phyloP scores from a whole-genome alignment of 2,329 filamentous ascomycete genomes.

The Cladophialophora psammophila region DNA sequence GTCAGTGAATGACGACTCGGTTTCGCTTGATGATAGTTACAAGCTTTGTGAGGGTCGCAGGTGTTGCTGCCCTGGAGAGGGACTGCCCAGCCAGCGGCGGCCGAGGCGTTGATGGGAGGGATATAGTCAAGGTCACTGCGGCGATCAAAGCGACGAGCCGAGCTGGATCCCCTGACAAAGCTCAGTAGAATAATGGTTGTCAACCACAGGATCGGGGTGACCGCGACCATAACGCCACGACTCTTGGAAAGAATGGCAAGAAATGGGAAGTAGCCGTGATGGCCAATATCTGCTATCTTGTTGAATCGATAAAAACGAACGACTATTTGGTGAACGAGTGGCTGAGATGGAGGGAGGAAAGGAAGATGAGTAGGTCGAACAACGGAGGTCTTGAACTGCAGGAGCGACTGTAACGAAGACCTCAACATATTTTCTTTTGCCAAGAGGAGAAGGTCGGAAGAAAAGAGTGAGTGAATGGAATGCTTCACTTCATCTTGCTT shows the following conservation, averaged over 20 bases:
- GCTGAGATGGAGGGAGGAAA: slow-evolving; percentile 21
- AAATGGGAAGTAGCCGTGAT: slow-evolving; percentile 16
- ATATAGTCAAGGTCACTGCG: slow-evolving; percentile 30
- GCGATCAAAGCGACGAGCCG: slow-evolving; percentile 27
- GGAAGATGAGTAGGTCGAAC: slow-evolving; percentile 17
- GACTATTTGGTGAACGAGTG: slow-evolving; percentile 23
- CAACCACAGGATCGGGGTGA: slow-evolving; percentile 21
- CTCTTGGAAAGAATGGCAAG: slow-evolving; percentile 35
- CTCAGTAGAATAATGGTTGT: slow-evolving; percentile 19
- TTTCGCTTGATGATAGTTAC: slow-evolving; percentile 19
- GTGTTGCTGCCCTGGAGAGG: slow-evolving; percentile 36
- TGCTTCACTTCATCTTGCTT: neutral
- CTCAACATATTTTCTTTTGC: slow-evolving; percentile 1
- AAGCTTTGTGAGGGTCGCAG: slow-evolving; percentile 27
- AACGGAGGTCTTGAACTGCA: slow-evolving; percentile 11
- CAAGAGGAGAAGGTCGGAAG: neutral
- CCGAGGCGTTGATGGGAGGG: slow-evolving; percentile 30
- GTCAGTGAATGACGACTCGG: slow-evolving; percentile 6
- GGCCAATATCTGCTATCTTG: slow-evolving; percentile 15
- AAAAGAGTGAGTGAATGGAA: neutral
- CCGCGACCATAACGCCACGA: slow-evolving; percentile 30
- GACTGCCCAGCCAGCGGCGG: slow-evolving; percentile 34
- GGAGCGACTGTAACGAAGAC: slow-evolving; percentile 1
- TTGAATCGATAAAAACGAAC: slow-evolving; percentile 6
- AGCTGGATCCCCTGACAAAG: slow-evolving; percentile 13